Evolutionary conservation across 2,329 filamentous ascomycete genomes (phyloP).

Genomic region (Dactylellina drechsleri): DNA sequence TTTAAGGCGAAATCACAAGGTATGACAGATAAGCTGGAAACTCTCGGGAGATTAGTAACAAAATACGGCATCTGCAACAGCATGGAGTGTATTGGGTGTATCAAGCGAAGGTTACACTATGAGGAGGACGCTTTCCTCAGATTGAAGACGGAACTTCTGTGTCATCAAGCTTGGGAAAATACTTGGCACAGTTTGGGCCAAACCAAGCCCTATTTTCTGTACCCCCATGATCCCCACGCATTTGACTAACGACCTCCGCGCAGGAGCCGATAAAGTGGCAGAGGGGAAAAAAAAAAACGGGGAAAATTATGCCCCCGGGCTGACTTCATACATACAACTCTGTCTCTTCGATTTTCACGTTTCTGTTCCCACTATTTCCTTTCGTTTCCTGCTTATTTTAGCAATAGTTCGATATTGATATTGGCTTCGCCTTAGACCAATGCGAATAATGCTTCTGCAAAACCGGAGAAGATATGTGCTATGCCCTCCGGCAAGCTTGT

Average conservation of each 20-base stretch:
- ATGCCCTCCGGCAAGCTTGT: too few relatives aligned
- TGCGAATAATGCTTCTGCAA: too few relatives aligned
- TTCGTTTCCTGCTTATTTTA: too few relatives aligned
- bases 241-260: neutral
- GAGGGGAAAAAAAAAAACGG: too few relatives aligned
- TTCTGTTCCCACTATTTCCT: too few relatives aligned
- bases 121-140: neutral
- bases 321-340: too few relatives aligned
- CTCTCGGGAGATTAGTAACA: neutral
- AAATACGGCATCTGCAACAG: neutral
- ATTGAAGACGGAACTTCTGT: neutral
- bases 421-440: too few relatives aligned
- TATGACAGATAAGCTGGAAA: neutral
- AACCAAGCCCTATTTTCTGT: neutral
- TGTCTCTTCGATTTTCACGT: too few relatives aligned
- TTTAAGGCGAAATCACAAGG: neutral
- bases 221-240: neutral
- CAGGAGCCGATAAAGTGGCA: neutral
- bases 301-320: too few relatives aligned
- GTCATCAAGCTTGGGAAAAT: constrained; percentile 8
- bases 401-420: too few relatives aligned
- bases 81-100: neutral
- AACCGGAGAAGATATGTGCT: too few relatives aligned
- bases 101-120: neutral
- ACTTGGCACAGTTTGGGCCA: constrained; percentile 4